A percentile compares a stretch with the other conserved stretches of the same genome.
phyloP scores from a whole-genome alignment of 208 protist species.

The Trypanosomatidae sp. region DNA sequence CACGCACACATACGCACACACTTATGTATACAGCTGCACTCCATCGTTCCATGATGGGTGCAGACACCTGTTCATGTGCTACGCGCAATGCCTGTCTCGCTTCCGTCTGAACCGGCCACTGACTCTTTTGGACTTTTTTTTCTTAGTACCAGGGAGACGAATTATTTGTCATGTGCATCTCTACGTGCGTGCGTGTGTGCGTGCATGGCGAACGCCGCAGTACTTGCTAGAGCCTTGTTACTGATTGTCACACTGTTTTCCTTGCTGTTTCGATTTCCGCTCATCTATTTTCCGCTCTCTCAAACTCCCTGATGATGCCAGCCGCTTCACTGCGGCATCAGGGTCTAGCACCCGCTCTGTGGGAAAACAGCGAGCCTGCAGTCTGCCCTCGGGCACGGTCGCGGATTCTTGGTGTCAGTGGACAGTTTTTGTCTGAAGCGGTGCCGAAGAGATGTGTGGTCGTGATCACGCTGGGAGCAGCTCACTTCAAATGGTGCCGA shows the following conservation, averaged over 20 bases:
- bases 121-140: background rate
- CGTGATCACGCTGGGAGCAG: background rate
- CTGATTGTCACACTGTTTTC: background rate
- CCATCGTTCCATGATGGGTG: background rate
- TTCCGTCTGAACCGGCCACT: background rate
- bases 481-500: background rate
- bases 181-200: background rate
- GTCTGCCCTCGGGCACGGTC: background rate
- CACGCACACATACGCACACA: too few species aligned
- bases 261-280: background rate
- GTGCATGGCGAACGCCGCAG: background rate
- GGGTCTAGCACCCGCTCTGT: background rate
- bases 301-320: background rate
- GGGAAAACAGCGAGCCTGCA: background rate
- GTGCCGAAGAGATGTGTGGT: background rate
- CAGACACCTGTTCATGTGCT: background rate
- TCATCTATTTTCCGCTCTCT: conserved; percentile 5
- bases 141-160: background rate
- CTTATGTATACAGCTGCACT: background rate
- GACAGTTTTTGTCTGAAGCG: background rate
- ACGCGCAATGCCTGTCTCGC: background rate
- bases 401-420: background rate
- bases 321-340: background rate
- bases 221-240: background rate
- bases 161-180: background rate